Base-by-base conservation (phyloP, 2,329 filamentous ascomycete species). In the Raffaelea deltoideospora region DNA sequence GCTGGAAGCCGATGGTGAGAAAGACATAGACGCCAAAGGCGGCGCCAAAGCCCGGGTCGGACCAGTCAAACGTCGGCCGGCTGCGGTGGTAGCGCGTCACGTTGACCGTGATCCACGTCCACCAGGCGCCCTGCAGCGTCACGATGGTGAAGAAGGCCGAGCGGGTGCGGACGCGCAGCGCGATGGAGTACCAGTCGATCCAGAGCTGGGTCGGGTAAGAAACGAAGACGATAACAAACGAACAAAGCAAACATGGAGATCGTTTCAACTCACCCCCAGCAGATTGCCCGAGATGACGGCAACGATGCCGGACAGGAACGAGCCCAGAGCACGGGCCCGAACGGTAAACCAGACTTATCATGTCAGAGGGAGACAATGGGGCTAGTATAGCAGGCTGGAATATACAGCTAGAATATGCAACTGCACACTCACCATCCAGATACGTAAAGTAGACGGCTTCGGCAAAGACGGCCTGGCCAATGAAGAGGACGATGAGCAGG, bases 401-500 rank as follows among this genome's bases (percentile, higher is more conserved):
- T n/a, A n/a, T n/a, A n/a, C n/a, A n/a, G n/a, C n/a, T n/a, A n/a
- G n/a, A n/a, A n/a, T n/a, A n/a, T n/a, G 11, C 31, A 43, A n/a
- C 17, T 9, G 8, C 2, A 21, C 6, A 3, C 5, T 46, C 37
- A 59, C 62, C 43, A 9, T 64, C 61, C 8, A 77, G 58, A 40
- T 77, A 85, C 0, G 79, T 83, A 51, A 77, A 82, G 53, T 77
- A 80, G 0, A 84, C 76, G 0, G 79, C 73, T 50, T 85, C 79
- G 0, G 75, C 59, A 48, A 79, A 85, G 0, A 81, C 78, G 0
- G 74, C 74, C 44, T 83, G 76, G 1, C 74, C 74, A 28, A 85
- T 83, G 43, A 79, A 71, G 0, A 77, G 64, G 3, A 83, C 53
- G 2, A 82, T 62, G 1, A 82, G 58, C 1, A 84, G 54, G 40